Evolutionary conservation across 2,329 filamentous ascomycete genomes (phyloP).

Genomic region (Trichophaea hybrida): DNA sequence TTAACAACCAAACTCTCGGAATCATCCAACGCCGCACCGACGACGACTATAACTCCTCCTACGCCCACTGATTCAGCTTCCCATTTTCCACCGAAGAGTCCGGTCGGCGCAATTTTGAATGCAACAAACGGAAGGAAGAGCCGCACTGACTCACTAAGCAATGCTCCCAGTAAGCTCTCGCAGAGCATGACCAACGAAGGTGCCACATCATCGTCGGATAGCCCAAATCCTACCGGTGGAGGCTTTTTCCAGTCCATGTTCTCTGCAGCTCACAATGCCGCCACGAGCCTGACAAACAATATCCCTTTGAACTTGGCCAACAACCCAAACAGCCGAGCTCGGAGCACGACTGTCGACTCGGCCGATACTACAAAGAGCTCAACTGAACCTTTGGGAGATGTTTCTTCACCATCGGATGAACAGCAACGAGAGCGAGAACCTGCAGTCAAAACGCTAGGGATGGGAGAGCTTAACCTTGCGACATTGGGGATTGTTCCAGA

Average conservation of each 20-base stretch:
- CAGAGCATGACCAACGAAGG: conserved; percentile 57
- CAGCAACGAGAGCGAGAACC: conserved; percentile 44
- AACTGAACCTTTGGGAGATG: neutral
- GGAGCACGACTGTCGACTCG: conserved; percentile 29
- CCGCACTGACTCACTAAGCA: conserved; percentile 29
- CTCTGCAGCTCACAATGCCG: conserved; percentile 70
- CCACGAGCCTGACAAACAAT: conserved; percentile 56
- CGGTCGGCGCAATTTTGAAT: conserved; percentile 28
- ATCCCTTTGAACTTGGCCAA: conserved; percentile 39
- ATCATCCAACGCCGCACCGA: conserved; percentile 30
- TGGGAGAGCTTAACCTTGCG: conserved; percentile 75
- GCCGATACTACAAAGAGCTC: conserved; percentile 16
- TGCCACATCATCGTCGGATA: conserved; percentile 61
- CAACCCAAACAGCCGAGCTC: conserved; percentile 26
- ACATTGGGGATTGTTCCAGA: conserved; percentile 57
- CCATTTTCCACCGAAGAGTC: conserved; percentile 30
- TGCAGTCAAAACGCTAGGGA: conserved; percentile 76
- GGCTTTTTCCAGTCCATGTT: conserved; percentile 92
- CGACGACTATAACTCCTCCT: conserved; percentile 49
- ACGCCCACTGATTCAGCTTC: conserved; percentile 41
- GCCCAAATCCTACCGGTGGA: conserved; percentile 34
- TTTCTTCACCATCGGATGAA: neutral
- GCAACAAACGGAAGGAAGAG: conserved; percentile 6
- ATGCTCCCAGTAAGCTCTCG: conserved; percentile 75
- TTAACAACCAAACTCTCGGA: neutral